A percentile compares a stretch with the other conserved stretches of the same genome.
phyloP scores from a whole-genome alignment of 2,329 filamentous ascomycete genomes.

The Phyllosticta citrichinensis region DNA sequence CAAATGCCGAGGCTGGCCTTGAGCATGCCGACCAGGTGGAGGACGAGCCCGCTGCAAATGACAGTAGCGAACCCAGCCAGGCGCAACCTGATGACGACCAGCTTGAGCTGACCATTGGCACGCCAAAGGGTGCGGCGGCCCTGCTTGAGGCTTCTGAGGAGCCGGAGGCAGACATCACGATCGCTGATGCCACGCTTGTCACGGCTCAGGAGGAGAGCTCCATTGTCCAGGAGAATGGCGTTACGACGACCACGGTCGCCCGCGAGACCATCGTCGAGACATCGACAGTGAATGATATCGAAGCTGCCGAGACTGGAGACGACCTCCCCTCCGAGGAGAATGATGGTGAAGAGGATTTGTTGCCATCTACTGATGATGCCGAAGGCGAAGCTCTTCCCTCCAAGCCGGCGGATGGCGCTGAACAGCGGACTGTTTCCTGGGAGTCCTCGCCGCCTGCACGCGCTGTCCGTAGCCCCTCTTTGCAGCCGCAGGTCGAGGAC shows the following conservation, averaged over 20 bases:
- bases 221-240: conserved; percentile 1
- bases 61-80: conserved; percentile 3
- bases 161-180: background rate
- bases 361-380: background rate
- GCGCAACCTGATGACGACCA: conserved; percentile 5
- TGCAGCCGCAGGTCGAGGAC: background rate
- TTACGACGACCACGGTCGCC: background rate
- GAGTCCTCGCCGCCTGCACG: background rate
- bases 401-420: background rate
- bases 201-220: background rate
- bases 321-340: background rate
- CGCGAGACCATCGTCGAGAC: background rate
- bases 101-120: conserved; percentile 5
- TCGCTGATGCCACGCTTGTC: background rate
- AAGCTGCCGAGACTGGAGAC: background rate
- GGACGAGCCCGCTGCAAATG: background rate
- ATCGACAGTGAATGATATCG: background rate
- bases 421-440: background rate
- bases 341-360: background rate
- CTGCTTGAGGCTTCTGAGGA: background rate
- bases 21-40: background rate
- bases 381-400: background rate
- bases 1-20: background rate
- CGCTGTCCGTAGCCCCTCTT: background rate
- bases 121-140: conserved; percentile 6